phyloP scores from a whole-genome alignment of 805 yeast species.

The Candida sonorensis region DNA sequence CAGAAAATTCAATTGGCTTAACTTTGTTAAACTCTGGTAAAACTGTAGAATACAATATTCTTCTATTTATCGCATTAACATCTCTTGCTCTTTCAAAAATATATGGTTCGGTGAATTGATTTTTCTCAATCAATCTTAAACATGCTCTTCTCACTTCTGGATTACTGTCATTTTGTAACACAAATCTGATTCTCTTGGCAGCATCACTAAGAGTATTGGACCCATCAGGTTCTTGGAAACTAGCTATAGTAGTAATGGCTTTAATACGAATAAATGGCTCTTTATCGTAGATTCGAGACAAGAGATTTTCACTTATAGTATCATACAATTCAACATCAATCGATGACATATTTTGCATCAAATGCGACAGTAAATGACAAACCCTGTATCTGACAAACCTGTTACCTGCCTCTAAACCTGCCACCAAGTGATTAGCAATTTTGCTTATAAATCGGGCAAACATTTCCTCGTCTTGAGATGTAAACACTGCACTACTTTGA shows the following conservation, averaged over 20 bases:
- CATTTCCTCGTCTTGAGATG: conserved; percentile 25
- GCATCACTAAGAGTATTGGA: conserved; percentile 37
- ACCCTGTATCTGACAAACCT: conserved; percentile 74
- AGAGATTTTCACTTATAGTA: conserved; percentile 51
- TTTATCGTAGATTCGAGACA: conserved; percentile 61
- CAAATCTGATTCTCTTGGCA: conserved; percentile 37
- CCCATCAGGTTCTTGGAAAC: conserved; percentile 61
- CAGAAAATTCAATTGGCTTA: conserved; percentile 38
- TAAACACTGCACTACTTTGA: conserved; percentile 25
- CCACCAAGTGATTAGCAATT: conserved; percentile 59
- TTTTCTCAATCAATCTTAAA: conserved; percentile 58
- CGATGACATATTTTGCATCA: conserved; percentile 67
- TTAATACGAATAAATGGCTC: conserved; percentile 78
- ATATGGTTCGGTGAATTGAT: conserved; percentile 43
- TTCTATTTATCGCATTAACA: conserved; percentile 60
- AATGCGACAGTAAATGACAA: conserved; percentile 65
- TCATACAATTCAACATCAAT: conserved; percentile 68
- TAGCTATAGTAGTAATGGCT: conserved; percentile 71
- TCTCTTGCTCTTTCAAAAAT: conserved; percentile 82
- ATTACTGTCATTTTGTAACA: conserved; percentile 70
- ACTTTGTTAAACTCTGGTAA: conserved; percentile 63
- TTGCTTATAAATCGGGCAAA: conserved; percentile 50
- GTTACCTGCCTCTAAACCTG: conserved; percentile 74
- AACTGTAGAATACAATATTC: conserved; percentile 62
- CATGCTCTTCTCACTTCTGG: conserved; percentile 90